Evolutionary conservation across 306 rosid species (phyloP), one percentile per base, ranked within the genome.

Genomic region (Castanopsis chinensis): DNA sequence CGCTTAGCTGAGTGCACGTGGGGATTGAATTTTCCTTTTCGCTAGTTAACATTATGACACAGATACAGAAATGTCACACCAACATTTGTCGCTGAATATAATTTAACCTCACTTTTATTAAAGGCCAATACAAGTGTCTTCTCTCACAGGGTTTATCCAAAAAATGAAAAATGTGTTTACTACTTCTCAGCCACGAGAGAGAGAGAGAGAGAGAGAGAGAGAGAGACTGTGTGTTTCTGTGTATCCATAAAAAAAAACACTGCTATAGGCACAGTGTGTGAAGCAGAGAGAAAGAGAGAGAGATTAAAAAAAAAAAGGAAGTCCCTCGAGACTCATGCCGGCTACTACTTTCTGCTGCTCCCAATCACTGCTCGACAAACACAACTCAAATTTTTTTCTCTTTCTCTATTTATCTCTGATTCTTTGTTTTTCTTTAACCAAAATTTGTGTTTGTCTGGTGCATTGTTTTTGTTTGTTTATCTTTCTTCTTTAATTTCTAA

Each of bases 31-130:
- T 67, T 72, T 18, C 1, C 8, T 76, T n/a, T 28, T 64, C 8
- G 87, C 84, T 58, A 68, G 76, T 67, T 74, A 73, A 72, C 87
- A 74, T 63, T 58, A 80, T 86, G 85, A 27, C 52, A 80, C 79
- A 79, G 89, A 76, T 83, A 84, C 35, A 81, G 92, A 87, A 74
- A 83, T 76, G 85, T 79, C 89, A 88, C 86, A 83, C 84, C 84
- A 76, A 72, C 60, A 78, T 72, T 76, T 87, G 90, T 87, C 88
- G 83, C 83, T 69, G 75, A 81, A 81, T 71, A 80, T 80, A 74
- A 74, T 73, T 73, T 69, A 72, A 55, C 25, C 6, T 9, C 33
- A 76, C 93, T 87, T 90, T 90, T 87, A 81, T 79, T 76, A 90
- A 86, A 88, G 87, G 10, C 81, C 58, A 10, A 43, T 79, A 72